A percentile compares a stretch with the other conserved stretches of the same genome.
phyloP scores from a whole-genome alignment of 108 stramenopile species.

The Nitzschia putrida region DNA sequence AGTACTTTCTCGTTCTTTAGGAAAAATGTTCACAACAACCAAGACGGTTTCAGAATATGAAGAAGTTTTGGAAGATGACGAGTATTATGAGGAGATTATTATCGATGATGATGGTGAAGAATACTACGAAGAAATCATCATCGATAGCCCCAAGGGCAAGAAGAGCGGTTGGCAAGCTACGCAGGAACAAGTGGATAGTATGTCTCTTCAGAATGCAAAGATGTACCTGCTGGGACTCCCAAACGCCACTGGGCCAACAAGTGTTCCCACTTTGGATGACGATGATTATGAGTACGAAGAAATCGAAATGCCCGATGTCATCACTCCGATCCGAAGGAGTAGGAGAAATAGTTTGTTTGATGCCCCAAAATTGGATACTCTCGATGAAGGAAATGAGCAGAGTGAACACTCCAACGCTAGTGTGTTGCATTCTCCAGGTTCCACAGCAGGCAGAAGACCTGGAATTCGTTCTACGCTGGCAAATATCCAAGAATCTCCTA shows the following conservation, averaged over 20 bases:
- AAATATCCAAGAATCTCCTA: not conserved
- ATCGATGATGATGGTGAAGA: constrained; percentile 17
- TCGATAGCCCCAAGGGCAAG: not conserved
- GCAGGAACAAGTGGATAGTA: constrained; percentile 21
- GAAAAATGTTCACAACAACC: no score
- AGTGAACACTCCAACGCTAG: constrained; percentile 12
- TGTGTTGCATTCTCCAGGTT: constrained; percentile 4
- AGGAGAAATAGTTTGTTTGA: constrained; percentile 12
- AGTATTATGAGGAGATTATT: constrained; percentile 11
- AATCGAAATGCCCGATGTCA: constrained; percentile 12
- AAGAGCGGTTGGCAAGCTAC: not conserved
- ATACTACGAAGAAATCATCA: constrained; percentile 14
- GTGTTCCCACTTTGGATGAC: not conserved
- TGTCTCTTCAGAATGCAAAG: constrained; percentile 18
- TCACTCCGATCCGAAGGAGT: constrained; percentile 21
- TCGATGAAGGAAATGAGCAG: constrained; percentile 16
- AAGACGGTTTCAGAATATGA: not conserved
- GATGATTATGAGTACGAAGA: constrained; percentile 24
- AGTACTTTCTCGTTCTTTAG: no score
- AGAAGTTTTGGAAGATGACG: constrained; percentile 1
- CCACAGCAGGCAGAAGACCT: not conserved
- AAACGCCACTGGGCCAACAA: constrained; percentile 4
- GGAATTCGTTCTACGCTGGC: not conserved
- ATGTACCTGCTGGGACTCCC: constrained; percentile 3
- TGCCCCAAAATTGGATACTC: constrained; percentile 3